These are phyloP conservation scores for Boletus patriciae DNA, from an alignment of 768 basidiomycete genomes.

Conservation along the genomic window DNA sequence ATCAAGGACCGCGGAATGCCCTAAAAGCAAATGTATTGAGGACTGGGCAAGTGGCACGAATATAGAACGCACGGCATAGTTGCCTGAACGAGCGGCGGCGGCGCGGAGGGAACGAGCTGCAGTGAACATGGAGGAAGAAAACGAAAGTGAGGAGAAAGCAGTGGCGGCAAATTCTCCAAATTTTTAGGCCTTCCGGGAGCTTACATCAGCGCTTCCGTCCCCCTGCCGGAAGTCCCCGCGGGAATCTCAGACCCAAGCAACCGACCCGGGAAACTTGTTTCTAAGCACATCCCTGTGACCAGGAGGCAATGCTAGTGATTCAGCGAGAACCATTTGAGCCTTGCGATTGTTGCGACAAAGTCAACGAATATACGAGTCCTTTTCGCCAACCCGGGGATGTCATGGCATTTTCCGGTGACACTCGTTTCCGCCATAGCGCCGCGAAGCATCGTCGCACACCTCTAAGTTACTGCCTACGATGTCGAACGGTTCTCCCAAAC, in stretches of 20 bases:
- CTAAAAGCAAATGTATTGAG: constrained; percentile 35
- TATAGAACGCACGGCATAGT: constrained; percentile 55
- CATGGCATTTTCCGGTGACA: neutral
- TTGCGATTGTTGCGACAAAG: neutral
- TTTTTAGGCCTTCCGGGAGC: constrained; percentile 42
- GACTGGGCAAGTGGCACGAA: neutral
- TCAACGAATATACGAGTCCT: neutral
- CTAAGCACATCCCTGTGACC: neutral
- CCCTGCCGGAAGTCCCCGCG: constrained; percentile 17
- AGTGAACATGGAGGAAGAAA: constrained; percentile 67
- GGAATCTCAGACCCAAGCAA: neutral
- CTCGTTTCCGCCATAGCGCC: neutral
- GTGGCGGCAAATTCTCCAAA: constrained; percentile 42
- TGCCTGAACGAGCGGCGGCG: constrained; percentile 58
- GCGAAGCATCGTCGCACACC: no score
- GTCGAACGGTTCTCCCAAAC: constrained; percentile 34
- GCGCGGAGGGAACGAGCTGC: constrained; percentile 63
- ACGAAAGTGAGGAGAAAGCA: constrained; percentile 32
- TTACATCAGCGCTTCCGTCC: constrained; percentile 24
- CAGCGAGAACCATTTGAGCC: neutral
- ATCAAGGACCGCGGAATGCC: constrained; percentile 69
- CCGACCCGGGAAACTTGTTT: neutral
- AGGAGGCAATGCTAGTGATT: neutral
- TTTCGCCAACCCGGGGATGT: neutral
- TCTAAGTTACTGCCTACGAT: constrained; percentile 8